Conservation (phyloP, 1,284 basidiomycete species). For the Mycena citricolor region DNA sequence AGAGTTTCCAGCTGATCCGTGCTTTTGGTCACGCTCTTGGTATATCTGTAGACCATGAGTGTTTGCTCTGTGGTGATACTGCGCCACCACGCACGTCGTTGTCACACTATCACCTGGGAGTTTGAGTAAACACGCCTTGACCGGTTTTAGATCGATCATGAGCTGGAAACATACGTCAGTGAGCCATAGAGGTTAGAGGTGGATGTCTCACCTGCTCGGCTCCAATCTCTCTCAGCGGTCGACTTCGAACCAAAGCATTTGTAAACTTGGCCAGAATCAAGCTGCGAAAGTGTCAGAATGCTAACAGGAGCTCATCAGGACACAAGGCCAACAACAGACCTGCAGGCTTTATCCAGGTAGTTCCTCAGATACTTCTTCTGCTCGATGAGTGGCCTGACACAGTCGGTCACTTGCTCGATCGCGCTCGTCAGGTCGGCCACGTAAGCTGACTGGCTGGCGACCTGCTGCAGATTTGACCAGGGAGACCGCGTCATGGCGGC, state of each 20-base stretch:
- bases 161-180: slow-evolving; percentile 50
- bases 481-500: slow-evolving; percentile 70
- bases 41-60: slow-evolving; percentile 56
- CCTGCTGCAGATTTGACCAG: slow-evolving; percentile 79
- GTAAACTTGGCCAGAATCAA: slow-evolving; percentile 84
- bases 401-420: slow-evolving; percentile 63
- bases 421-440: slow-evolving; percentile 71
- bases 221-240: slow-evolving; percentile 86
- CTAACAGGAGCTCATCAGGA: slow-evolving; percentile 2
- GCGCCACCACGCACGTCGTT: slow-evolving; percentile 44
- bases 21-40: slow-evolving; percentile 76
- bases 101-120: slow-evolving; percentile 71
- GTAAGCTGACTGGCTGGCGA: slow-evolving; percentile 83
- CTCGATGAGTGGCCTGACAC: slow-evolving; percentile 75
- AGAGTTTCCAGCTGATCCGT: slow-evolving; percentile 84
- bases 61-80: slow-evolving; percentile 5
- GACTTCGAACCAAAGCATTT: slow-evolving; percentile 80
- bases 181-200: neutral
- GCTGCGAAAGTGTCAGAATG: slow-evolving; percentile 41
- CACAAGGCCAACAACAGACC: slow-evolving; percentile 44
- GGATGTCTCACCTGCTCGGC: slow-evolving; percentile 79
- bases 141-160: slow-evolving; percentile 85
- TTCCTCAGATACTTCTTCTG: slow-evolving; percentile 92
- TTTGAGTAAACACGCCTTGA: slow-evolving; percentile 83
- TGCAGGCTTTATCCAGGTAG: slow-evolving; percentile 88